A percentile compares a stretch with the other conserved stretches of the same genome.
Evolutionary conservation across 345 rosid genomes (phyloP).

Genomic region (Bretschneidera sinensis): DNA sequence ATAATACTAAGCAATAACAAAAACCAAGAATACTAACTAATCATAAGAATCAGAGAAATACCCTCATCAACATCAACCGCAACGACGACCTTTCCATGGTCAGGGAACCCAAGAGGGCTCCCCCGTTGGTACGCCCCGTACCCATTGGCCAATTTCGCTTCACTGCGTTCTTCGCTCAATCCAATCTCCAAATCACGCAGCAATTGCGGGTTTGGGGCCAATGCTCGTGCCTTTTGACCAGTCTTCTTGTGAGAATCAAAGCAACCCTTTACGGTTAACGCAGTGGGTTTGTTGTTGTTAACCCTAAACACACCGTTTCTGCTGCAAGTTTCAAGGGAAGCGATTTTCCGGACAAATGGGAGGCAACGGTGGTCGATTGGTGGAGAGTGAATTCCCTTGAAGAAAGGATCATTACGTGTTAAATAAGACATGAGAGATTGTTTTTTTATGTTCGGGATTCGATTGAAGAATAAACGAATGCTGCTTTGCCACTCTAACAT

Average conservation of each 20-base stretch:
- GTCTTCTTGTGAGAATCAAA: slow-evolving; percentile 31
- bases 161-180: slow-evolving; percentile 25
- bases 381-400: slow-evolving; percentile 24
- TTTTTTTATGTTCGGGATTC: slow-evolving; percentile 26
- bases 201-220: slow-evolving; percentile 34
- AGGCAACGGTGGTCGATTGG: slow-evolving; percentile 10
- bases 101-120: slow-evolving; percentile 36
- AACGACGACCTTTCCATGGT: slow-evolving; percentile 56
- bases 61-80: slow-evolving; percentile 99
- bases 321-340: slow-evolving; percentile 15
- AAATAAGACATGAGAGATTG: slow-evolving; percentile 33
- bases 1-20: no score
- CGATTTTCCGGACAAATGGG: slow-evolving; percentile 11
- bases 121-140: slow-evolving; percentile 33
- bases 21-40: background rate
- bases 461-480: slow-evolving; percentile 22
- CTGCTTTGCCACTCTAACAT: slow-evolving; percentile 40
- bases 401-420: slow-evolving; percentile 17
- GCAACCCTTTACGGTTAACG: slow-evolving; percentile 43
- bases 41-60: slow-evolving; percentile 6
- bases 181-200: slow-evolving; percentile 40
- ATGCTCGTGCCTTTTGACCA: slow-evolving; percentile 46
- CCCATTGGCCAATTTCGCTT: slow-evolving; percentile 38
- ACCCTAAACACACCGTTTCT: slow-evolving; percentile 16
- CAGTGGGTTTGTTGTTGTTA: slow-evolving; percentile 4